Conservation (phyloP, 1,284 basidiomycete species). For the Trichosporon sp. region DNA sequence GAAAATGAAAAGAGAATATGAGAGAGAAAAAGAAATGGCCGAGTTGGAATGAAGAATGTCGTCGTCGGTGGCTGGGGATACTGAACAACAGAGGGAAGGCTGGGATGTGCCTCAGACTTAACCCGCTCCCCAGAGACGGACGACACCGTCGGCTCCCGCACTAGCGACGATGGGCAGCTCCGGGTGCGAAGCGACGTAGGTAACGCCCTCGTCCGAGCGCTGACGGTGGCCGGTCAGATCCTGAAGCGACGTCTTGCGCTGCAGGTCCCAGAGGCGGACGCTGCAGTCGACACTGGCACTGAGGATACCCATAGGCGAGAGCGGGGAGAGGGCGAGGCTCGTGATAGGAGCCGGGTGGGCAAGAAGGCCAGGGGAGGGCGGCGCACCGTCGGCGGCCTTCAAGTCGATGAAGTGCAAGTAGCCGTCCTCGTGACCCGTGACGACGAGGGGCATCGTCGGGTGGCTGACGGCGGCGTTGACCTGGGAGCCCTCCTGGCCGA, state of each 20-base stretch:
- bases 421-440: conserved; percentile 92
- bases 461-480: conserved; percentile 89
- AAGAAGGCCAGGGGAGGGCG: conserved; percentile 82
- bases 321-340: conserved; percentile 81
- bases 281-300: conserved; percentile 93
- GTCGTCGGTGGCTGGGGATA: background rate
- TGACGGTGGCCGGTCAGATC: conserved; percentile 83
- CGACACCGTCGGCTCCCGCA: conserved; percentile 91
- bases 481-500: conserved; percentile 67
- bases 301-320: conserved; percentile 69
- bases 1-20: background rate
- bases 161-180: conserved; percentile 84
- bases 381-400: conserved; percentile 63
- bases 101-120: conserved; percentile 16
- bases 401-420: conserved; percentile 88
- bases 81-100: too few relatives aligned
- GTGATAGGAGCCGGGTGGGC: conserved; percentile 92
- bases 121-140: conserved; percentile 68
- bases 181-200: conserved; percentile 64
- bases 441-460: conserved; percentile 82
- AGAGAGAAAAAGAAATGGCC: background rate
- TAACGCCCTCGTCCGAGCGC: conserved; percentile 86
- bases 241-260: conserved; percentile 69
- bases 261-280: conserved; percentile 90
- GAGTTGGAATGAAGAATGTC: background rate